Evolutionary conservation across 2,329 filamentous ascomycete genomes (phyloP), one percentile per base, ranked within the genome.

Genomic region (Colletotrichum spinosum): DNA sequence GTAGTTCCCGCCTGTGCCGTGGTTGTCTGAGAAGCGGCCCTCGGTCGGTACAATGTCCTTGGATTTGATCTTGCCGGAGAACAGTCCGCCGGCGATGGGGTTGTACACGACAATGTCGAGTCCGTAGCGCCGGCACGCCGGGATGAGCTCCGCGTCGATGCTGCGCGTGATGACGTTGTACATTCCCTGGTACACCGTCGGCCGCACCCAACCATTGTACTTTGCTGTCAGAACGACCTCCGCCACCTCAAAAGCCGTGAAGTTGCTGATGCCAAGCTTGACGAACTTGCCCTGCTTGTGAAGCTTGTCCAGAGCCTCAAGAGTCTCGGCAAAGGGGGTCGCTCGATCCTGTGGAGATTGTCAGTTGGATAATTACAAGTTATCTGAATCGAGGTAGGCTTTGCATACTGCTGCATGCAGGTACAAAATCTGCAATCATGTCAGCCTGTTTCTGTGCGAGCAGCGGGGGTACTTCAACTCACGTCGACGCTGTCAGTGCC

Each of bases 201-300:
- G 93, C 44, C 90, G 86, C 13, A 97, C 91, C 92, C 92, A 97
- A 67, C 87, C 87, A 72, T 92, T 90, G 78, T 91, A 88, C 71
- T 90, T 90, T 83, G 92, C 95, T 44, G 89, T 90, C 77, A 93
- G 86, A 62, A 91, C 90, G 9, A 97, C 87, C 79, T 97, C 94
- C 0, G 93, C 93, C 9, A 97, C 92, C 76, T 97, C 94, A 74
- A 91, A 96, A 0, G 93, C 90, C 0, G 93, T 92, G 75, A 90
- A 97, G 79, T 97, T 97, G 71, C 88, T 92, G 64, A 97, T 79
- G 2, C 93, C 94, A 11, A 97, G 81, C 55, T 87, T 86, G 17
- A 93, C 88, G 73, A 97, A 97, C 75, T 95, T 96, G 66, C 93
- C 93, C 61, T 91, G 87, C 78, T 93, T 92, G 82, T 97, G 92